Percentiles rank a stretch among this genome's conserved stretches.
Conservation (phyloP, 768 basidiomycete species). For the Pleurotus platypus region DNA sequence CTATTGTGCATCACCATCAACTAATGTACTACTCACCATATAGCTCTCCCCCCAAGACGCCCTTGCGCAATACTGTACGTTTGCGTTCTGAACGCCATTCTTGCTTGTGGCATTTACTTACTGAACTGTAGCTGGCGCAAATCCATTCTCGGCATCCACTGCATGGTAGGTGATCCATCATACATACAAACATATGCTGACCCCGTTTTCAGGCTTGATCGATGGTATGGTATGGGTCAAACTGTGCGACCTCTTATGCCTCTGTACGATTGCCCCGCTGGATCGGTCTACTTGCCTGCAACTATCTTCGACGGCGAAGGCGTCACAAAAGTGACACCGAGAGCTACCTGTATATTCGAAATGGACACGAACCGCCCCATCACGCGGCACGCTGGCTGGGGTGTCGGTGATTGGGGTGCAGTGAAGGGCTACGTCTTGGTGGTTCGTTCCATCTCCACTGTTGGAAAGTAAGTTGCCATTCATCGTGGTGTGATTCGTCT, state of each 20-base stretch:
- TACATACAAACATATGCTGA: neutral
- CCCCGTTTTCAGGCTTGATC: slow-evolving; percentile 34
- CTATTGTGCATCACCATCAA: neutral
- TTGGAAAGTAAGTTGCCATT: slow-evolving; percentile 51
- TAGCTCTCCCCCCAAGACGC: slow-evolving; percentile 63
- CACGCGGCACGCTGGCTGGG: slow-evolving; percentile 52
- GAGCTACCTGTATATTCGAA: slow-evolving; percentile 65
- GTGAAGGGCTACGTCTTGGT: slow-evolving; percentile 57
- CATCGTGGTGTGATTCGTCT: neutral
- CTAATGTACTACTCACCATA: neutral
- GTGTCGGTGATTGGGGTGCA: slow-evolving; percentile 54
- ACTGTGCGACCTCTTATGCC: slow-evolving; percentile 56
- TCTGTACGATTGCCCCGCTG: slow-evolving; percentile 61
- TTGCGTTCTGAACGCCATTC: neutral
- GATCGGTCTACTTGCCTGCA: slow-evolving; percentile 23
- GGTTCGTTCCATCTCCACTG: slow-evolving; percentile 53
- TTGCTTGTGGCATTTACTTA: neutral
- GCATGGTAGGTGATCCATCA: slow-evolving; percentile 30
- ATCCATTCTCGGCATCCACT: slow-evolving; percentile 58
- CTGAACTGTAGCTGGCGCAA: slow-evolving; percentile 42
- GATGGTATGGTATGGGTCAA: slow-evolving; percentile 61
- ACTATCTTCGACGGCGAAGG: slow-evolving; percentile 33
- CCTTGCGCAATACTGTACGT: slow-evolving; percentile 51
- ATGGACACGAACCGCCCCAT: slow-evolving; percentile 56
- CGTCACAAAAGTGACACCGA: slow-evolving; percentile 31